Evolutionary conservation across 306 rosid genomes (phyloP).

Genomic region (Cajanus cajan): DNA sequence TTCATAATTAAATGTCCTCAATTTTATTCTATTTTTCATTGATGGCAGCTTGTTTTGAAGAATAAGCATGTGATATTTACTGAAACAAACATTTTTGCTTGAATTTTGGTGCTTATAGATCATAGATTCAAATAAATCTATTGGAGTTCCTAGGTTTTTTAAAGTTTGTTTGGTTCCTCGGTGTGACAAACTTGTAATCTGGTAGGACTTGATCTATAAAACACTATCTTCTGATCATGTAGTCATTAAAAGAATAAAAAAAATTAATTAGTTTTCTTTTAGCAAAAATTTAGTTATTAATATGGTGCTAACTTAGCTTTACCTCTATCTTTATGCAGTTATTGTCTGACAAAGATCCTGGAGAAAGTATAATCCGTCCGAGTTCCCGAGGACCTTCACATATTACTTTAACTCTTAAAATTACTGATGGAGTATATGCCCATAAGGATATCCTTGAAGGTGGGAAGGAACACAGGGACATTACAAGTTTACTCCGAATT

Average conservation of each 20-base stretch:
- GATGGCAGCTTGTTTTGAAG: constrained; percentile 7
- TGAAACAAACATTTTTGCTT: not conserved
- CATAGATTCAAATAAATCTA: not conserved
- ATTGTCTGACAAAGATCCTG: constrained; percentile 93
- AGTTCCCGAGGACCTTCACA: constrained; percentile 93
- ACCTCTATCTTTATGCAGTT: constrained; percentile 48
- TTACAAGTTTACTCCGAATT: constrained; percentile 88
- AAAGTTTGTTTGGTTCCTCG: not conserved
- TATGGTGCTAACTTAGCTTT: not conserved
- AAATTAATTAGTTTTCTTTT: not conserved
- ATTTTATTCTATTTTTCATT: not conserved
- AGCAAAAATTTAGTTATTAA: not conserved
- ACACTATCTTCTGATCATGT: constrained; percentile 4
- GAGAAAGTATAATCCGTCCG: constrained; percentile 94
- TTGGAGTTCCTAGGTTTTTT: constrained; percentile 9
- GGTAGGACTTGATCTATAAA: not conserved
- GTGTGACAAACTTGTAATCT: constrained; percentile 5
- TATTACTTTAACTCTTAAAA: constrained; percentile 88
- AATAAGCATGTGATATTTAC: not conserved
- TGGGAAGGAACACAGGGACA: constrained; percentile 97
- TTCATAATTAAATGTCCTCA: not conserved
- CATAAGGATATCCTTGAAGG: constrained; percentile 96
- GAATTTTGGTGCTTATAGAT: constrained; percentile 8
- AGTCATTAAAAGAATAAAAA: not conserved
- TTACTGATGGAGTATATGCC: constrained; percentile 94